phyloP scores from a whole-genome alignment of 208 protist genomes.

The Angomonas deanei region DNA sequence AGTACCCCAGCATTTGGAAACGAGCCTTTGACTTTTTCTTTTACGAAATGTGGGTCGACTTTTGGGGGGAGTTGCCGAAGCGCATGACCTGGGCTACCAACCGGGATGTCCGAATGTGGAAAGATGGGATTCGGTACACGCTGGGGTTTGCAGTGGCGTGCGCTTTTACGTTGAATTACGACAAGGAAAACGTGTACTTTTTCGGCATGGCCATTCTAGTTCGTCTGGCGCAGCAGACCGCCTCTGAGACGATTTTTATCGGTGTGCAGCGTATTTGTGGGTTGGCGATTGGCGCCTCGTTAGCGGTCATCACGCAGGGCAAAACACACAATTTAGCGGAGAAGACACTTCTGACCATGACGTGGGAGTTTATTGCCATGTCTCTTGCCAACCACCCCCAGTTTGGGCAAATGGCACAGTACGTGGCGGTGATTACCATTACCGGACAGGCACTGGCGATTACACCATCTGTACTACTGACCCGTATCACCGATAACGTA shows the following conservation, averaged over 20 bases:
- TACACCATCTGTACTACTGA: constrained; percentile 13
- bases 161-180: constrained; percentile 33
- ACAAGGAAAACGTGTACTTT: constrained; percentile 30
- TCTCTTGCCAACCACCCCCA: constrained; percentile 16
- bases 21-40: constrained; percentile 58
- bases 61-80: constrained; percentile 60
- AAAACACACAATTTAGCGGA: constrained; percentile 18
- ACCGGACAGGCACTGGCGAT: constrained; percentile 6
- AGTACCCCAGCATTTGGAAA: constrained; percentile 34
- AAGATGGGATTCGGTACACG: constrained; percentile 58
- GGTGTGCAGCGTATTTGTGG: constrained; percentile 42
- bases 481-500: constrained; percentile 30
- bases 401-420: constrained; percentile 24
- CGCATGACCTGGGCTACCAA: constrained; percentile 51
- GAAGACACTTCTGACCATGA: constrained; percentile 17
- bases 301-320: constrained; percentile 19
- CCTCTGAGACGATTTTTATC: constrained; percentile 33
- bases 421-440: constrained; percentile 29
- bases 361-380: constrained; percentile 18
- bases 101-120: constrained; percentile 57
- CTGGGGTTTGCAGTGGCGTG: constrained; percentile 42
- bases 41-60: constrained; percentile 47
- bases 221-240: constrained; percentile 38
- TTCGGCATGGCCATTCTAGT: constrained; percentile 60
- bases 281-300: constrained; percentile 22